Base-by-base conservation (phyloP, 129 eudicot species). In the Chrysanthemum lavandulifolium region DNA sequence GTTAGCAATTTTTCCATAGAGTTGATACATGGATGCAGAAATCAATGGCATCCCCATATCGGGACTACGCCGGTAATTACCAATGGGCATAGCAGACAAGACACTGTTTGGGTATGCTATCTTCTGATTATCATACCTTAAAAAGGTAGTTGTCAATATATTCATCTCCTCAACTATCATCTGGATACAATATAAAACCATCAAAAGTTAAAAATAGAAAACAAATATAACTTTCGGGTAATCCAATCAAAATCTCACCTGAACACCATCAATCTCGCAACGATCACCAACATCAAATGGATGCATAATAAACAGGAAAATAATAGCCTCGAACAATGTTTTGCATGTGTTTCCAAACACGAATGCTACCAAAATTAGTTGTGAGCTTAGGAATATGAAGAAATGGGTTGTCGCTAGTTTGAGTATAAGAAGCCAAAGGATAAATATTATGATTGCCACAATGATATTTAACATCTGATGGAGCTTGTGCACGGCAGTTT, bases 291-390 rank as follows among this genome's bases (percentile, higher is more conserved):
- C 88, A 64, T 84, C 88, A 65, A 54, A 84, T 2, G 88, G 88
- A 65, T 84, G 88, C 54, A 80, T 68, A 11, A 83, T 61, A 12
- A 83, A 83, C 43, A 83, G 73, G 79, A 83, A 83, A 43, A 85
- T 82, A 53, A 82, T 85, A 53, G 81, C 76, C 68, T 85, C 80
- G 58, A 82, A 85, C 36, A 71, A 73, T 21, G 81, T 82, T 73
- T 86, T 86, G 82, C 88, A 84, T 2, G 88, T 84, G 86, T 86
- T 81, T 11, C 92, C 86, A 10, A 83, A 86, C 66, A 86, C 83
- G 60, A 86, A 86, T 1, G 75, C 88, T 6, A 78, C 87, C 66
- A 86, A 78, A 49, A 86, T 68, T 3, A 83, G 74, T 55, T 83
- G 87, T 12, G 87, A 82, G 81, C 87, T 80, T 57, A 81, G 15